These are phyloP conservation scores for Nakaseomyces nivariensis DNA, from an alignment of 1,139 yeast species.

Conservation along the genomic window DNA sequence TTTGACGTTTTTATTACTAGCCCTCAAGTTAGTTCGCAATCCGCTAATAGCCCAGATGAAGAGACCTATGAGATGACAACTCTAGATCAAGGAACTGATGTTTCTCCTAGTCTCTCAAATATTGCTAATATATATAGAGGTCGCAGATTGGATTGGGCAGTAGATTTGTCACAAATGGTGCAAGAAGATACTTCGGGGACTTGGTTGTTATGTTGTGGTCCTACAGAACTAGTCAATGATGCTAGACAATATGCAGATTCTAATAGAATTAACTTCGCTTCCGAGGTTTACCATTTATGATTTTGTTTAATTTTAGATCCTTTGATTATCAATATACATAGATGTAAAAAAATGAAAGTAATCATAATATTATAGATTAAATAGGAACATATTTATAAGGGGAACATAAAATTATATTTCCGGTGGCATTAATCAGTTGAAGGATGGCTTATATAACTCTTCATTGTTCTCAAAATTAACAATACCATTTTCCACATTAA, in stretches of 20 bases:
- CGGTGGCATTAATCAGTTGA: not conserved
- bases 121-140: not conserved
- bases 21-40: not conserved
- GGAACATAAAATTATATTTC: too few relatives aligned
- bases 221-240: conserved; percentile 7
- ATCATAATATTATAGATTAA: not conserved
- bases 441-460: not conserved
- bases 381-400: not conserved
- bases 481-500: not conserved
- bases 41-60: not conserved
- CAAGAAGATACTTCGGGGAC: conserved; percentile 6
- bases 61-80: not conserved
- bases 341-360: too few relatives aligned
- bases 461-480: not conserved
- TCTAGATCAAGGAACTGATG: not conserved
- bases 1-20: not conserved
- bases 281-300: conserved; percentile 9
- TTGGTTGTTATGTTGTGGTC: conserved; percentile 12
- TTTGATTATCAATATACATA: too few relatives aligned
- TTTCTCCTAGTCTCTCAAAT: not conserved
- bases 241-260: conserved; percentile 8
- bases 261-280: conserved; percentile 7
- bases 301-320: not conserved
- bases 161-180: not conserved
- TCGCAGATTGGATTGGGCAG: not conserved